Evolutionary conservation across 2,329 filamentous ascomycete genomes (phyloP).

Genomic region (Dissoconium aciculare): DNA sequence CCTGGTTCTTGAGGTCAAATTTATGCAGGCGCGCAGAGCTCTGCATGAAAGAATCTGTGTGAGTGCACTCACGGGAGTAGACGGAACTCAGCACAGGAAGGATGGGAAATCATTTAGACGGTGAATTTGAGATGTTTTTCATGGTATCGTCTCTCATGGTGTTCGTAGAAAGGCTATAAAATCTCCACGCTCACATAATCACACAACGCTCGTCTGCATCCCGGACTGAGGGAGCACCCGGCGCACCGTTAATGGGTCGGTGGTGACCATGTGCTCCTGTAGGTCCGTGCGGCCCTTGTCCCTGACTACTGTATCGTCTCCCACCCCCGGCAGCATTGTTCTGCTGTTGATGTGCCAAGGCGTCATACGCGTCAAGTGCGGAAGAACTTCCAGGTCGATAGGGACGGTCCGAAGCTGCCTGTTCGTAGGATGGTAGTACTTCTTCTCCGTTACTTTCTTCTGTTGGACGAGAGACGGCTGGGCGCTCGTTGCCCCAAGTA

Average conservation of each 20-base stretch:
- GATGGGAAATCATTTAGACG: no score
- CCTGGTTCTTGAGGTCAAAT: no score
- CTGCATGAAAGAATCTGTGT: no score
- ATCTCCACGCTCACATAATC: background rate
- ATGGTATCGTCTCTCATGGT: no score
- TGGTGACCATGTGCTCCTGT: background rate
- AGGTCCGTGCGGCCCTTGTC: background rate
- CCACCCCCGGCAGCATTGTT: background rate
- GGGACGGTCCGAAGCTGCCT: slow-evolving; percentile 41
- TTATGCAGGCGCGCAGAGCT: no score
- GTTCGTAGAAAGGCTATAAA: background rate
- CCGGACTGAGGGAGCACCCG: background rate
- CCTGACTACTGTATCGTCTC: background rate
- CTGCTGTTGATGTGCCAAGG: slow-evolving; percentile 12
- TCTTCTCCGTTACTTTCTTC: slow-evolving; percentile 33
- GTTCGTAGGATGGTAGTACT: slow-evolving; percentile 51
- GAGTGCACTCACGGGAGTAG: no score
- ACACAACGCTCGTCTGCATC: background rate
- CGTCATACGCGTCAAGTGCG: slow-evolving; percentile 22
- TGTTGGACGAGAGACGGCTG: slow-evolving; percentile 18
- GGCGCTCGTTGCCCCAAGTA: slow-evolving; percentile 10
- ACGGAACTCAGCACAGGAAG: no score
- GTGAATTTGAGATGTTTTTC: no score
- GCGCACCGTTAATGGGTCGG: background rate
- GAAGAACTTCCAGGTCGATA: slow-evolving; percentile 29